Evolutionary conservation across 495 filamentous ascomycete genomes (phyloP).

Genomic region (Recurvomyces mirabilis): DNA sequence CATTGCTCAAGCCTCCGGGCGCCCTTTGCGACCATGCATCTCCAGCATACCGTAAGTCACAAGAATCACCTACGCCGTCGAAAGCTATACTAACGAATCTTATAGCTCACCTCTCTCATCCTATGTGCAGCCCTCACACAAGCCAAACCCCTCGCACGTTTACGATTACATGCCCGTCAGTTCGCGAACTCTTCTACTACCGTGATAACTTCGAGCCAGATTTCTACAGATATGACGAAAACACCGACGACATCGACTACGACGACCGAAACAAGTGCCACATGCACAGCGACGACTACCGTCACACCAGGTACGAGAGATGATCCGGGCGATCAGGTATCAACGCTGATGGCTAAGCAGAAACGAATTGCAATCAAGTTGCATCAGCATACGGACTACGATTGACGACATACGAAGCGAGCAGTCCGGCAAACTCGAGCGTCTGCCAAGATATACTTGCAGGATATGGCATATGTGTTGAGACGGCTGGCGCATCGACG

Average conservation of each 20-base stretch:
- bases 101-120: too few relatives aligned
- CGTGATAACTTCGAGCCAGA: slow-evolving; percentile 6
- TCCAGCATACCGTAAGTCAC: slow-evolving; percentile 1
- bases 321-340: background rate
- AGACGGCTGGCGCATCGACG: background rate
- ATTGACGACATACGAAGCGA: slow-evolving; percentile 1
- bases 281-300: background rate
- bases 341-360: background rate
- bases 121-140: too few relatives aligned
- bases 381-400: slow-evolving; percentile 2
- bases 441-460: slow-evolving; percentile 1
- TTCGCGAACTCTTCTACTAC: background rate
- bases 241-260: too few relatives aligned
- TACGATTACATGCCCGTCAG: background rate
- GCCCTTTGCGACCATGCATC: background rate
- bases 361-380: background rate
- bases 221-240: background rate
- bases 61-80: too few relatives aligned
- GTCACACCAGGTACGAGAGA: background rate
- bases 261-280: background rate
- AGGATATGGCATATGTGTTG: background rate
- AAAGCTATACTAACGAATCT: too few relatives aligned
- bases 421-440: background rate
- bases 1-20: background rate
- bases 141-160: background rate